Percentiles rank a stretch among this genome's conserved stretches.
Conservation (phyloP, 2,329 filamentous ascomycete genomes). For the Rugonectria rugulosa region DNA sequence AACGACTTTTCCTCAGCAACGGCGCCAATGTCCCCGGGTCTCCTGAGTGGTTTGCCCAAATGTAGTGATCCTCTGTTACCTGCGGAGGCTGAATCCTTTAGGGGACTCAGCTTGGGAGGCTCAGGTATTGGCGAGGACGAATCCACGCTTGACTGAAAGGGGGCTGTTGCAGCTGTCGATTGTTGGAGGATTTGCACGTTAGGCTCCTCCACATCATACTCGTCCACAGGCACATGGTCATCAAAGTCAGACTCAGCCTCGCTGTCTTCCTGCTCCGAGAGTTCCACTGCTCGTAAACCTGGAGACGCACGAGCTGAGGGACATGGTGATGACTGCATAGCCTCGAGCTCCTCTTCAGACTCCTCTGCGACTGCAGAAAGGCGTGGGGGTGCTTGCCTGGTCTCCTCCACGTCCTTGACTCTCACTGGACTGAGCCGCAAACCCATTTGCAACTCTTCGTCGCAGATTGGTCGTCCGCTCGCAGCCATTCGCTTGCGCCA, state of each 20-base stretch:
- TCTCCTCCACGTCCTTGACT: constrained; percentile 60
- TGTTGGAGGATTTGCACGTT: constrained; percentile 56
- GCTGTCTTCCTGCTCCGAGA: constrained; percentile 42
- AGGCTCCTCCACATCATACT: constrained; percentile 51
- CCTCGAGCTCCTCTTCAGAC: constrained; percentile 46
- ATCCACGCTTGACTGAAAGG: constrained; percentile 40
- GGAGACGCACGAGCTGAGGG: constrained; percentile 32
- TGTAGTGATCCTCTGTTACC: constrained; percentile 53
- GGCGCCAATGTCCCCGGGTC: constrained; percentile 53
- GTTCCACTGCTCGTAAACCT: constrained; percentile 25
- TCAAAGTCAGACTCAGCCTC: constrained; percentile 53
- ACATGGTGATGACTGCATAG: constrained; percentile 38
- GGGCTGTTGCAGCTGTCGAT: constrained; percentile 43
- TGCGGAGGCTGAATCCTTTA: constrained; percentile 59
- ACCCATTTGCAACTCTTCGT: constrained; percentile 73
- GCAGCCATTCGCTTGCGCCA: constrained; percentile 85
- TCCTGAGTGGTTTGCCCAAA: constrained; percentile 35
- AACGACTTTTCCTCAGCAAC: constrained; percentile 57
- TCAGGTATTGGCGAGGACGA: constrained; percentile 57
- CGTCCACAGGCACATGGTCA: constrained; percentile 54
- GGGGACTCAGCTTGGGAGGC: constrained; percentile 57
- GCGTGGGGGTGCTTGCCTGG: constrained; percentile 46
- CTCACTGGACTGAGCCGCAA: constrained; percentile 68
- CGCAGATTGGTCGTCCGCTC: constrained; percentile 73
- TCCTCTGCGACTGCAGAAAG: constrained; percentile 59